Evolutionary conservation across 2,329 filamentous ascomycete genomes (phyloP), one percentile per base, ranked within the genome.

Genomic region (Hymenoscyphus repandus): DNA sequence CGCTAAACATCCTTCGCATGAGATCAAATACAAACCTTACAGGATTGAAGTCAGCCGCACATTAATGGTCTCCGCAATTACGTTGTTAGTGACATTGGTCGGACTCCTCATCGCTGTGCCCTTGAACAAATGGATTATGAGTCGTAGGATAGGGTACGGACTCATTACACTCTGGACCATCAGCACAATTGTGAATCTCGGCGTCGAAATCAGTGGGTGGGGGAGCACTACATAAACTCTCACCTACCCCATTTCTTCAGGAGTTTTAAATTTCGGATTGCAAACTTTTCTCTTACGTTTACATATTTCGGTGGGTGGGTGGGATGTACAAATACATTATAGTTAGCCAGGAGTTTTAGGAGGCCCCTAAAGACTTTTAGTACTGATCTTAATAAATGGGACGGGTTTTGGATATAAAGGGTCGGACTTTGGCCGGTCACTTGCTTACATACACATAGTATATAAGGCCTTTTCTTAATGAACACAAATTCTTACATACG

Each of bases 61-160:
- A 3, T 72, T 99, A 56, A 76, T 96, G 62, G 84, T 99, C 36
- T 92, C 86, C 47, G 88, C 89, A 1, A 77, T 88, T n/a, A 92
- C 89, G 1, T 73, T 99, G 57, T 72, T 99, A 18, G 65, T 90
- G 27, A 96, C 90, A 1, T 74, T 99, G 15, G 70, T 91, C 3
- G 82, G 85, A 2, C 70, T 99, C 58, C 73, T 99, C 54, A 76
- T 95, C 27, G 76, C 83, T 1, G 89, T 99, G 47, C 93, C 93
- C 5, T 65, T 86, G 72, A 95, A 93, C 69, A 82, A 83, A 57
- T 96, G 91, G 91, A 74, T 86, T 37, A 85, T 96, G 80, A 90
- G 83, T 65, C 79, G 84, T 47, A 84, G 77, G 68, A 89, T 99
- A 60, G 93, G 93, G 12, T 88, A 82, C 76, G 81, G 81, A 0